phyloP scores from a whole-genome alignment of 2,329 filamentous ascomycete species.

The Trichoderma citrinoviride region DNA sequence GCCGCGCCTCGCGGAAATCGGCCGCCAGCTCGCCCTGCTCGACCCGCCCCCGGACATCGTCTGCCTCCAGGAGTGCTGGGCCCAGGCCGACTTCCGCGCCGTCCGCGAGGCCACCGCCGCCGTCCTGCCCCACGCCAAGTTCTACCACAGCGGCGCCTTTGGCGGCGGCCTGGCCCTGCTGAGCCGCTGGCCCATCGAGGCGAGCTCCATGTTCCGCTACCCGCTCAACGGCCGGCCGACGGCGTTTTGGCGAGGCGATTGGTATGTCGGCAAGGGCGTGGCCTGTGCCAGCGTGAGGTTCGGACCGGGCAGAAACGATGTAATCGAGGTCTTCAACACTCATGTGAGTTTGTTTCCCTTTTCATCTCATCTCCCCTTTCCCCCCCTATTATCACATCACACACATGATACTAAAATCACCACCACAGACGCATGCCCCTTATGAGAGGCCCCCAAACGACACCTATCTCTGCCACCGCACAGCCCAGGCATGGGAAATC shows the following conservation, averaged over 20 bases:
- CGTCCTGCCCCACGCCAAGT: slow-evolving; percentile 85
- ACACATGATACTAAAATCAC: not conserved
- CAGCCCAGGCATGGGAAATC: slow-evolving; percentile 92
- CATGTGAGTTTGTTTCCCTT: slow-evolving; percentile 54
- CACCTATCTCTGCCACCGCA: slow-evolving; percentile 86
- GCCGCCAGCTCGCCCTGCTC: slow-evolving; percentile 68
- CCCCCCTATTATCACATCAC: not conserved
- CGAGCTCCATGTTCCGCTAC: slow-evolving; percentile 82
- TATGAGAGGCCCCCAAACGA: slow-evolving; percentile 79
- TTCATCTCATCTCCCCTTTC: not conserved
- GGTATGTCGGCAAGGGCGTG: slow-evolving; percentile 94
- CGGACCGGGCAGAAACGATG: slow-evolving; percentile 60
- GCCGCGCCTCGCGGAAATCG: slow-evolving; percentile 80
- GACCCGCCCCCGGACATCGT: slow-evolving; percentile 76
- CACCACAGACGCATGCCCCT: slow-evolving; percentile 67
- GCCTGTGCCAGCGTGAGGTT: slow-evolving; percentile 77
- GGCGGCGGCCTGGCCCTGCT: slow-evolving; percentile 86
- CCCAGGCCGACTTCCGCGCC: slow-evolving; percentile 74
- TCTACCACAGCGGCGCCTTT: slow-evolving; percentile 86
- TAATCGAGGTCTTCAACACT: slow-evolving; percentile 89
- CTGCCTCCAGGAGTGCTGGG: slow-evolving; percentile 94
- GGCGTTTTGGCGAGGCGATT: slow-evolving; percentile 91
- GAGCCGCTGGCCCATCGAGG: slow-evolving; percentile 87
- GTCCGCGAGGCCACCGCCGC: slow-evolving; percentile 71
- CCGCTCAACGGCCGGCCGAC: slow-evolving; percentile 91